A percentile compares a stretch with the other conserved stretches of the same genome.
phyloP scores from a whole-genome alignment of 805 yeast genomes.

The Metschnikowia arizonensis region DNA sequence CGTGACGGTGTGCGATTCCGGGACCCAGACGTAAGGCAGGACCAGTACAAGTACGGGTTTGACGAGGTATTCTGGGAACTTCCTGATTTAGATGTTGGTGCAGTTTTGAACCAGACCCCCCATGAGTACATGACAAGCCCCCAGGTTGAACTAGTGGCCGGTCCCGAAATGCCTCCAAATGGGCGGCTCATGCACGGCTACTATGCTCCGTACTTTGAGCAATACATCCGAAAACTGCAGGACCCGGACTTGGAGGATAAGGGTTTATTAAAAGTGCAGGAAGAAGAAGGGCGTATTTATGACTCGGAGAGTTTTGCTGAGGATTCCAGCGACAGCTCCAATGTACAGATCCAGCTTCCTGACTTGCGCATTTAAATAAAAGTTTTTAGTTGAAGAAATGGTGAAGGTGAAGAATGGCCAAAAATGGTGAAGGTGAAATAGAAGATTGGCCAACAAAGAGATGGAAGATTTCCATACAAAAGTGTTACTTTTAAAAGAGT shows the following conservation, averaged over 20 bases:
- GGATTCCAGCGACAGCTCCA: slow-evolving; percentile 24
- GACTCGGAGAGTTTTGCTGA: slow-evolving; percentile 11
- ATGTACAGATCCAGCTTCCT: slow-evolving; percentile 30
- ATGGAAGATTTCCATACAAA: too few species aligned
- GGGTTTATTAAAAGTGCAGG: background rate
- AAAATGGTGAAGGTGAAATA: too few species aligned
- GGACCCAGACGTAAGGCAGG: slow-evolving; percentile 3
- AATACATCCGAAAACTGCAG: slow-evolving; percentile 10
- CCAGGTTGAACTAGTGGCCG: background rate
- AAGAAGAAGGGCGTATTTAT: background rate
- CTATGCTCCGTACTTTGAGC: slow-evolving; percentile 15
- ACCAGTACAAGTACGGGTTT: slow-evolving; percentile 4
- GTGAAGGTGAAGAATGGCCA: background rate
- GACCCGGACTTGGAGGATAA: background rate
- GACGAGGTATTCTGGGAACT: slow-evolving; percentile 5
- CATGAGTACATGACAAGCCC: background rate
- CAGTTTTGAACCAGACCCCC: background rate
- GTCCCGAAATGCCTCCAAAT: background rate
- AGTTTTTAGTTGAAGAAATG: background rate
- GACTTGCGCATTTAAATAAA: background rate
- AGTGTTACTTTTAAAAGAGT: too few species aligned
- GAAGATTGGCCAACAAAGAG: too few species aligned
- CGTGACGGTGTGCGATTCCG: background rate
- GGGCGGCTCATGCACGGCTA: background rate
- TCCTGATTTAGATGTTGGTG: background rate